A percentile compares a stretch with the other conserved stretches of the same genome.
phyloP scores from a whole-genome alignment of 768 basidiomycete genomes.

The Rubroboletus satanas region DNA sequence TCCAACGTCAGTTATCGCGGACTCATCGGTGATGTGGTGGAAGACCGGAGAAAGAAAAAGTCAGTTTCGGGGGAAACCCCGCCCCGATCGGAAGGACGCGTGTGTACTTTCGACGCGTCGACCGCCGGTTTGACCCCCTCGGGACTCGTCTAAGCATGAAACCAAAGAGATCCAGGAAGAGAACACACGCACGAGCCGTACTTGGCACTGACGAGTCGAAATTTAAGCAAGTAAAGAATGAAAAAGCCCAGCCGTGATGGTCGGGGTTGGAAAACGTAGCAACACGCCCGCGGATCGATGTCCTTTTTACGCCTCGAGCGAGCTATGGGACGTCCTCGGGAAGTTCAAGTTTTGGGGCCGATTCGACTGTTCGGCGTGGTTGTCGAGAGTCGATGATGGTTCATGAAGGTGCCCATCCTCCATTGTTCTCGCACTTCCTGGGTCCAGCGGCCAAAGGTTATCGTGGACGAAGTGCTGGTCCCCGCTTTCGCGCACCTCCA shows the following conservation, averaged over 20 bases:
- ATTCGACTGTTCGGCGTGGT: background rate
- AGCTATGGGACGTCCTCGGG: background rate
- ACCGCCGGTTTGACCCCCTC: background rate
- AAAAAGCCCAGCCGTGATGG: background rate
- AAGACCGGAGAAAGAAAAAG: background rate
- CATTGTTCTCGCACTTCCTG: background rate
- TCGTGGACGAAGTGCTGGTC: background rate
- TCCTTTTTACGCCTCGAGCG: background rate
- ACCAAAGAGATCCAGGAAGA: background rate
- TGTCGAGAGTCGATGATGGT: background rate
- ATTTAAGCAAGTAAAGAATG: background rate
- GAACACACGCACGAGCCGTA: background rate
- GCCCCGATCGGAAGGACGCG: background rate
- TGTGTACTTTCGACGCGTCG: background rate
- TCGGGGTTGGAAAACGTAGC: constrained; percentile 1
- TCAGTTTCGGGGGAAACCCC: background rate
- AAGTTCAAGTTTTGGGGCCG: background rate
- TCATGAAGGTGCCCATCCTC: background rate
- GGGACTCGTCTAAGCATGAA: background rate
- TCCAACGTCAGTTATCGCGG: background rate
- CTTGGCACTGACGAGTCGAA: background rate
- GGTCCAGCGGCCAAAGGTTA: background rate
- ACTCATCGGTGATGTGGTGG: background rate
- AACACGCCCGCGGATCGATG: constrained; percentile 9
- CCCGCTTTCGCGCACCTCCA: background rate